phyloP scores from a whole-genome alignment of 192 early-diverging fungal species.

The Mortierella hygrophila region DNA sequence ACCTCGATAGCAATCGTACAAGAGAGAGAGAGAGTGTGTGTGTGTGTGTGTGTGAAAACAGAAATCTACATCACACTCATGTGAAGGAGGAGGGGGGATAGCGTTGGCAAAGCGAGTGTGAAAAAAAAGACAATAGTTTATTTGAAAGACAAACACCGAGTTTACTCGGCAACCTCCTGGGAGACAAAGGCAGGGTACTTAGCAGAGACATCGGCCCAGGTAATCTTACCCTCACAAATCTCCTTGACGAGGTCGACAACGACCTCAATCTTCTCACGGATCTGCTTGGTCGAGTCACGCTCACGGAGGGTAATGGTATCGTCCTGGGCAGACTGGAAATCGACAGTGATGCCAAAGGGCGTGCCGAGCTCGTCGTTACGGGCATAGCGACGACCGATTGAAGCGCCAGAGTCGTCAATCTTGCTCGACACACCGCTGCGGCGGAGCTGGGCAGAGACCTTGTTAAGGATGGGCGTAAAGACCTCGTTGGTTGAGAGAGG shows the following conservation, averaged over 20 bases:
- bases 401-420: constrained; percentile 88
- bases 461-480: constrained; percentile 70
- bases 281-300: constrained; percentile 96
- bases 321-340: constrained; percentile 98
- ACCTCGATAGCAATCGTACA: neutral
- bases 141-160: neutral
- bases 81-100: too few species aligned
- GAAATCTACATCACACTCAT: too few species aligned
- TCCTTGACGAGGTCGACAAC: constrained; percentile 83
- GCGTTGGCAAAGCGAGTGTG: neutral
- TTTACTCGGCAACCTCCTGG: constrained; percentile 58
- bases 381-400: constrained; percentile 96
- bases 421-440: constrained; percentile 81
- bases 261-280: constrained; percentile 80
- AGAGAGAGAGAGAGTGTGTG: too few species aligned
- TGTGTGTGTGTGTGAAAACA: too few species aligned
- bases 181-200: constrained; percentile 77
- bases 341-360: constrained; percentile 97
- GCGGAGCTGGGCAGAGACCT: constrained; percentile 78
- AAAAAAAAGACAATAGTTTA: neutral
- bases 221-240: constrained; percentile 76
- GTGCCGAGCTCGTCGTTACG: constrained; percentile 99
- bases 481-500: constrained; percentile 86
- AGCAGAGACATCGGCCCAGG: constrained; percentile 78
- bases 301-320: constrained; percentile 95